These are phyloP conservation scores for Suillus subaureus DNA, from an alignment of 768 basidiomycete genomes.

Conservation along the genomic window DNA sequence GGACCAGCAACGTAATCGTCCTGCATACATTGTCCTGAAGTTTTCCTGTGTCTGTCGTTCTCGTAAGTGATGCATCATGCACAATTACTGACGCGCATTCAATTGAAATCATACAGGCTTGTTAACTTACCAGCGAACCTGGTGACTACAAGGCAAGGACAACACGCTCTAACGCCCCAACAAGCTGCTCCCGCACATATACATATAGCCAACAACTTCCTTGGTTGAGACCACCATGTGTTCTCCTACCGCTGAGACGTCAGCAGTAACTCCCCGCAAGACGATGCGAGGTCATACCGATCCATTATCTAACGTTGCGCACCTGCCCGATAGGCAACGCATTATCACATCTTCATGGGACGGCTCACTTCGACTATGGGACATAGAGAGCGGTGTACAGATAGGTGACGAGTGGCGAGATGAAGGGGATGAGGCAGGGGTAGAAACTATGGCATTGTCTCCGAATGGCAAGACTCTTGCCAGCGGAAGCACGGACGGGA, in stretches of 20 bases:
- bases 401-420: slow-evolving; percentile 12
- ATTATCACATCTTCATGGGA: slow-evolving; percentile 13
- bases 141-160: too few species aligned
- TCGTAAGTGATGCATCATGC: not conserved
- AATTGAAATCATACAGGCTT: too few species aligned
- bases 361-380: slow-evolving; percentile 15
- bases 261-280: not conserved
- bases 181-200: not conserved
- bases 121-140: too few species aligned
- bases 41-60: too few species aligned
- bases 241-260: too few species aligned
- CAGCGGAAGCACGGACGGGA: not conserved
- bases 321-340: not conserved
- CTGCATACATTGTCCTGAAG: not conserved
- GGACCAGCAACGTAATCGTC: too few species aligned
- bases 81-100: too few species aligned
- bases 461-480: not conserved
- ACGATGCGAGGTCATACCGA: not conserved
- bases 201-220: not conserved
- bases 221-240: not conserved
- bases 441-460: not conserved
- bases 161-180: too few species aligned
- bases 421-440: not conserved
- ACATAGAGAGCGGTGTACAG: slow-evolving; percentile 29
- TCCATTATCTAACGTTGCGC: too few species aligned